phyloP scores from a whole-genome alignment of 495 filamentous ascomycete genomes.

The Podospora didyma region DNA sequence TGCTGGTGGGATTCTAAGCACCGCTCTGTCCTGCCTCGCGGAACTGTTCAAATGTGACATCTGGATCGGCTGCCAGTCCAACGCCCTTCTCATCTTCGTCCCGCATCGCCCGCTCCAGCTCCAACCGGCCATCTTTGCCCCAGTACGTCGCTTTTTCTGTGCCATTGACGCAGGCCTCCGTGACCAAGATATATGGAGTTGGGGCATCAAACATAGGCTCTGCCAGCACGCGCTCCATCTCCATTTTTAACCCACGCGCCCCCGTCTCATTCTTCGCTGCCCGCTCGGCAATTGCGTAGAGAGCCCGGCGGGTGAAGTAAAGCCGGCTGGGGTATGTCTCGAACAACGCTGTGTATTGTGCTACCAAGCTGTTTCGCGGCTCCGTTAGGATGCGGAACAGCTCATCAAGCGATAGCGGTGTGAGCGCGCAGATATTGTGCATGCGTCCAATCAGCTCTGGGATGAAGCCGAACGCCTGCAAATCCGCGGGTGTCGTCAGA shows the following conservation, averaged over 20 bases:
- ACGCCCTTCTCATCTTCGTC: constrained; percentile 45
- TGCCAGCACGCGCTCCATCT: constrained; percentile 80
- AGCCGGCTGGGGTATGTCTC: constrained; percentile 78
- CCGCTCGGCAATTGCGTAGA: constrained; percentile 72
- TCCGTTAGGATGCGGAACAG: constrained; percentile 87
- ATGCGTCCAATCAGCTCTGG: constrained; percentile 90
- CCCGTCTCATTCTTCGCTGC: constrained; percentile 78
- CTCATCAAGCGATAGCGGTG: constrained; percentile 71
- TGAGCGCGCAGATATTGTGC: constrained; percentile 79
- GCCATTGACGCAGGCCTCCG: constrained; percentile 63
- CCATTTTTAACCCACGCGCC: constrained; percentile 79
- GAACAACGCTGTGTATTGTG: constrained; percentile 84
- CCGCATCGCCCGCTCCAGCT: constrained; percentile 50
- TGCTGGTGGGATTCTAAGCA: constrained; percentile 21
- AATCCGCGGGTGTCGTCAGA: constrained; percentile 72
- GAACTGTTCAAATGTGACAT: constrained; percentile 30
- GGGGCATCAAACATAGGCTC: constrained; percentile 93
- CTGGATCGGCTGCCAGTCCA: constrained; percentile 1
- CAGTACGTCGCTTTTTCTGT: constrained; percentile 51
- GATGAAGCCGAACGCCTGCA: constrained; percentile 90
- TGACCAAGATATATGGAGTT: constrained; percentile 63
- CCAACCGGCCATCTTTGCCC: constrained; percentile 46
- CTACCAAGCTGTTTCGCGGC: constrained; percentile 78
- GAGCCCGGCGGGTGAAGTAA: constrained; percentile 72
- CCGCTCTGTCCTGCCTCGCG: constrained; percentile 42